Base-by-base conservation (phyloP, 2,329 filamentous ascomycete genomes). In the Verticillium longisporum region DNA sequence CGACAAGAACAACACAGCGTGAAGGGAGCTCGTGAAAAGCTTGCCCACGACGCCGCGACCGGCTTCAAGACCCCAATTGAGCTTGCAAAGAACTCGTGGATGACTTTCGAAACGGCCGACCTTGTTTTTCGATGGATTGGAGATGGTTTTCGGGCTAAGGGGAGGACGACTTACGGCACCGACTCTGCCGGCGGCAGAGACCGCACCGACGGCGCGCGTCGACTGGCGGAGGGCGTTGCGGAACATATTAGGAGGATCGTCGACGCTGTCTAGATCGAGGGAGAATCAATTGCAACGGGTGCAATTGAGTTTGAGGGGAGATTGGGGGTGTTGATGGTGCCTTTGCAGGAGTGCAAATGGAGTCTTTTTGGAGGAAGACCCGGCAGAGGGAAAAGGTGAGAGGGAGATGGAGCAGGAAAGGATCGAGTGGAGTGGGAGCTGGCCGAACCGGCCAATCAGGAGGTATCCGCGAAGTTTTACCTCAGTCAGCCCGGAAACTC, bases 171-270 rank as follows among this genome's bases (percentile, higher is more conserved):
- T 89, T 93, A 98, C 95, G 83, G 88, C 89, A 80, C 89, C 89
- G 83, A 96, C 88, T 86, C 92, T 91, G 86, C 91, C 88, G 75
- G 90, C 86, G 77, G 91, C 90, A 89, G 92, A 91, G 83, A 96
- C 87, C 83, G 91, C 92, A 84, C 91, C 90, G 82, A 94, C 91
- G 81, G 91, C 90, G 85, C 93, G 92, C 84, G 90, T 90, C 80
- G 92, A 96, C 86, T 96, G 92, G 85, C 93, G 88, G 83, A 98
- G 87, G 85, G 94, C 93, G 88, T 91, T 96, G 84, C 94, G 92
- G 87, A 97, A 96, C 94, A 98, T 97, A 83, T 78, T 84, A 71
- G 73, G 79, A 83, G 13, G 80, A 78, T 78, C 73, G 78, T 71
- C 80, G 73, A 77, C 74, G 74, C 77, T 80, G 75, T 77, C 77